Percentiles rank a stretch among this genome's conserved stretches.
phyloP scores from a whole-genome alignment of 2,329 filamentous ascomycete species.

The Ophiostoma angusticollis region DNA sequence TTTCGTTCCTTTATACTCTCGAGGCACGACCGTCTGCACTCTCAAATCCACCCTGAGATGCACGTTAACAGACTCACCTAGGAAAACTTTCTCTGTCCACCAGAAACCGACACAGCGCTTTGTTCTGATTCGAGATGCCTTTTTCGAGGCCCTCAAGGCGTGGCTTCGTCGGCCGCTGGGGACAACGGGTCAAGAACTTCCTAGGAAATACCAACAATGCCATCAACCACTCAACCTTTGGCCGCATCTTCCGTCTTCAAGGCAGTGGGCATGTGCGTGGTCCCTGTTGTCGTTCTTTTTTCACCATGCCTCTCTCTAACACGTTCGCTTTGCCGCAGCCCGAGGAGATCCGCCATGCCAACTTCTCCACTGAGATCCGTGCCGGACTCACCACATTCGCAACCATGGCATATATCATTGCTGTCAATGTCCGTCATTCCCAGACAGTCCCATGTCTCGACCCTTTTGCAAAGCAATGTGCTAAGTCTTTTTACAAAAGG shows the following conservation, averaged over 20 bases:
- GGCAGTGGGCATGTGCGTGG: slow-evolving; percentile 55
- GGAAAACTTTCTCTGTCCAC: too few species aligned
- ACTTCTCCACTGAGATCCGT: slow-evolving; percentile 65
- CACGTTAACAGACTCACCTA: too few species aligned
- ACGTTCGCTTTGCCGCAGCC: slow-evolving; percentile 22
- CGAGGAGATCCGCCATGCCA: slow-evolving; percentile 52
- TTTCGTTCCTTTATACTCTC: not conserved
- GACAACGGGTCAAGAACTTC: slow-evolving; percentile 45
- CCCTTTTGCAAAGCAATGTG: not conserved
- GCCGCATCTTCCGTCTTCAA: slow-evolving; percentile 51
- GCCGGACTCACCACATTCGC: slow-evolving; percentile 71
- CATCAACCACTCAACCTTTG: slow-evolving; percentile 33
- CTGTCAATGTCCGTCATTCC: slow-evolving; percentile 42
- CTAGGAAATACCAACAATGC: slow-evolving; percentile 29
- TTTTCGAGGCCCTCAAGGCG: not conserved
- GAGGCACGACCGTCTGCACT: not conserved
- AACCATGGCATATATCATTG: slow-evolving; percentile 78
- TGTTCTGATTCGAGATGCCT: slow-evolving; percentile 3
- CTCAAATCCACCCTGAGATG: too few species aligned
- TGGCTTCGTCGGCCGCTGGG: slow-evolving; percentile 31
- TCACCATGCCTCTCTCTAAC: not conserved
- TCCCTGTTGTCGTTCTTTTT: not conserved
- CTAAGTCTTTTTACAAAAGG: slow-evolving; percentile 30
- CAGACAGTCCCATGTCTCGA: not conserved
- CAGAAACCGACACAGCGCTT: not conserved